Base-by-base conservation (phyloP, 768 basidiomycete genomes). In the Cytidiella melzeri region DNA sequence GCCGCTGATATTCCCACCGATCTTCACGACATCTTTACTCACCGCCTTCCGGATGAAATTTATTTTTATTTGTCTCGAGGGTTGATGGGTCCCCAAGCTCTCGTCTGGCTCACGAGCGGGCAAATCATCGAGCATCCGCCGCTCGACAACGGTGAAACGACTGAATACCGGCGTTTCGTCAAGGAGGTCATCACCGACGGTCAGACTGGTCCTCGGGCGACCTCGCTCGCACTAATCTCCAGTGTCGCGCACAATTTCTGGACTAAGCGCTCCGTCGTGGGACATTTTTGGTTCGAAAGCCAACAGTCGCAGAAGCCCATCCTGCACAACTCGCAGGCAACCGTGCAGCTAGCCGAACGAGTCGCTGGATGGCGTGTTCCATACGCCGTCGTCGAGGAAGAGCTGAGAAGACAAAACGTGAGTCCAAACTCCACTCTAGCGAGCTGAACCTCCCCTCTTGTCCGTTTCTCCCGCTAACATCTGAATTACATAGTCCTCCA, bases 131-230 rank as follows among this genome's bases (percentile, higher is more conserved):
- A 97, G 62, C 83, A 83, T 48, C 83, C 87, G 3, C 95, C 96
- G 28, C 73, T 98, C 43, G 92, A 94, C 63, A 94, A 93, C 61
- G 94, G 94, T 2, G 95, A 97, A 67, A 92, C 90, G 36, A 91
- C 80, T 1, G 94, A 99, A 65, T 98, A 96, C 65, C 84, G 83
- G 58, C 81, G 93, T 19, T 99, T 95, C 65, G 79, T 97, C 55
- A 94, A 93, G 72, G 94, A 97, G 67, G 87, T 92, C 27, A 86
- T 98, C 48, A 97, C 94, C 1, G 95, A 98, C 58, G 91, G 92
- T 5, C 84, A 87, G 63, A 96, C 92, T 12, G 88, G 91, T 1
- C 96, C 96, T 25, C 79, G 96, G 18, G 92, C 91, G 47, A 94
- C 92, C 15, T 75, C 92, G 20, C 74, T 99, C 24, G 93, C 93